phyloP scores from a whole-genome alignment of 371 early-diverging fungal genomes.

The Blyttiomyces sp. region DNA sequence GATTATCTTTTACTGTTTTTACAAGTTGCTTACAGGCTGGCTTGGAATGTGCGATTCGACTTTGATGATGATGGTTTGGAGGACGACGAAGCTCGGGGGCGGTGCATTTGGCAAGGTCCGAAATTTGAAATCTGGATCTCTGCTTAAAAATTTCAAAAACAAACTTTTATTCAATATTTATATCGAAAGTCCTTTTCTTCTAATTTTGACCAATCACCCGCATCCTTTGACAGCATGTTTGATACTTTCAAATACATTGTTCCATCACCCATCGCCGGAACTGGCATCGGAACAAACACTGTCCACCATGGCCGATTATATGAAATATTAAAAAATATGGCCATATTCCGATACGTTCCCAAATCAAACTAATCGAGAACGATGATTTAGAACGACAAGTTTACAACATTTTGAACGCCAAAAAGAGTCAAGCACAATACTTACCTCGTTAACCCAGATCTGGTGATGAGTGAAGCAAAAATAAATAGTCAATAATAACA shows the following conservation, averaged over 20 bases:
- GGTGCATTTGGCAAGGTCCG: too few species aligned
- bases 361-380: slow-evolving; percentile 30
- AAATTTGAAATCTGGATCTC: too few species aligned
- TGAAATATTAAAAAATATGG: slow-evolving; percentile 34
- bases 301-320: neutral
- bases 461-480: neutral
- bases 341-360: slow-evolving; percentile 38
- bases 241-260: neutral
- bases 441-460: slow-evolving; percentile 28
- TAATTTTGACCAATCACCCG: neutral
- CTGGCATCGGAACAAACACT: neutral
- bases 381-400: neutral
- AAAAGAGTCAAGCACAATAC: neutral
- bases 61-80: too few species aligned
- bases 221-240: neutral
- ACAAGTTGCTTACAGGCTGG: too few species aligned
- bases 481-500: neutral
- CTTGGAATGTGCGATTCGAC: too few species aligned
- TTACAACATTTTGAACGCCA: neutral
- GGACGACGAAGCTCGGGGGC: too few species aligned
- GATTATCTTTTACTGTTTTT: too few species aligned
- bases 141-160: too few species aligned
- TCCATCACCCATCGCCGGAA: neutral
- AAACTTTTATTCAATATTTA: too few species aligned
- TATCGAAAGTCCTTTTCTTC: too few species aligned